Evolutionary conservation across 2,329 filamentous ascomycete species (phyloP), one percentile per base, ranked within the genome.

Genomic region (Colletotrichum chrysophilum): DNA sequence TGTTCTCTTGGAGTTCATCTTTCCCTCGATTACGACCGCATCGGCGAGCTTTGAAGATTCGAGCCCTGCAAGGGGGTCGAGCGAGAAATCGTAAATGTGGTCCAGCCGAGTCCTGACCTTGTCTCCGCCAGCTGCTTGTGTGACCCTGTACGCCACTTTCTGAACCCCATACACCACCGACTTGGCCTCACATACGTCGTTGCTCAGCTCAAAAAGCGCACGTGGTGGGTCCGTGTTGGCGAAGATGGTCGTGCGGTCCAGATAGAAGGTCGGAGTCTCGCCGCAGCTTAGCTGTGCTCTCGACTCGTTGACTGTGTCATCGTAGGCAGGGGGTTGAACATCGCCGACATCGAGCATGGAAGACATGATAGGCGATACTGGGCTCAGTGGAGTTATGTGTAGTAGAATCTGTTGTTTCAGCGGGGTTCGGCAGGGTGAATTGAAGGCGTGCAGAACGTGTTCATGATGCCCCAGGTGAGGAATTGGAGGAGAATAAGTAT

Each of bases 51-150:
- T 67, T 32, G 24, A 43, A 8, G 24, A 66, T 8, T 72, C 68
- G 5, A 72, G 5, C 8, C 55, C 56, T 24, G 30, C 36, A 1
- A 60, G n/a, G 0, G 70, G 64, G 32, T 78, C 80, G 1, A 74
- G 70, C 5, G 78, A 73, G 55, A 83, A 78, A 60, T 82, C 80
- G 55, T 83, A 83, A 13, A 82, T 82, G 65, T 83, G 82, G 16
- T 82, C 79, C 5, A 78, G 75, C 3, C 78, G 77, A 5, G 77
- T 78, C 16, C 76, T 77, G 5, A 81, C 32, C 5, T 65, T 76
- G 4, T 77, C 75, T 7, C 77, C 76, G 10, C 77, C 61, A 3
- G 76, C 48, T 3, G 73, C 38, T 9, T 77, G 71, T 1, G 71
- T 66, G 7, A 80, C 70, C 4, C 78, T 76, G 55, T 81, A 82